Evolutionary conservation across 495 filamentous ascomycete species (phyloP), one percentile per base, ranked within the genome.

Genomic region (Penicillium lividum): DNA sequence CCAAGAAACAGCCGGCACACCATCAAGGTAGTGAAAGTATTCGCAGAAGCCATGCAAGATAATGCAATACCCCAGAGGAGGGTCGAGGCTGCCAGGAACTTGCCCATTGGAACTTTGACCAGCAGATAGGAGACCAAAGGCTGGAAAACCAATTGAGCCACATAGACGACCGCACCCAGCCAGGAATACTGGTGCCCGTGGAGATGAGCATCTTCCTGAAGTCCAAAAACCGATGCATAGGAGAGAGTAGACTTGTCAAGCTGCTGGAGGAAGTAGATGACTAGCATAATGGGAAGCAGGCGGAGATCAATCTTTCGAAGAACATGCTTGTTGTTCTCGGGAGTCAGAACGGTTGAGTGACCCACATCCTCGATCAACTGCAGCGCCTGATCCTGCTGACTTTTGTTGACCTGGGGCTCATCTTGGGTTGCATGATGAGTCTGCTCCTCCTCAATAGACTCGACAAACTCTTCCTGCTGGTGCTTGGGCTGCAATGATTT

Each of bases 1-100:
- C 87, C 87, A 5, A 89, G 71, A 27, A 90, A 75, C 25, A 85
- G 80, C 8, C 87, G 80, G 31, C 83, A 83, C 11, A 76, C 71
- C 30, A 86, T 67, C 22, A 89, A 68, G 0, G 77, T 79, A 4
- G 68, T 61, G 61, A 89, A 89, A 51, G 68, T 78, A 25, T 74
- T 77, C 42, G 80, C 82, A 1, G 83, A 80, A 1, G 86, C 69
- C 85, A 70, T 86, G 73, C 70, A 79, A 61, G 61, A 77, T 71
- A 87, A 63, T 30, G 79, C 65, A 8, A 77, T 68, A 2, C 86
- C 86, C 86, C 86, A 88, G 10, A 80, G 70, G 16, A 87, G 66
- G 45, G 82, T 82, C 31, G 82, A 84, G 27, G 80, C 76, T 8
- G 80, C 77, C 4, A 88, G 74, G 47, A 87, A 87, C 59, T 81